These are phyloP conservation scores for Talaromyces sp. DNA, from an alignment of 2,329 filamentous ascomycete species.

Conservation along the genomic window DNA sequence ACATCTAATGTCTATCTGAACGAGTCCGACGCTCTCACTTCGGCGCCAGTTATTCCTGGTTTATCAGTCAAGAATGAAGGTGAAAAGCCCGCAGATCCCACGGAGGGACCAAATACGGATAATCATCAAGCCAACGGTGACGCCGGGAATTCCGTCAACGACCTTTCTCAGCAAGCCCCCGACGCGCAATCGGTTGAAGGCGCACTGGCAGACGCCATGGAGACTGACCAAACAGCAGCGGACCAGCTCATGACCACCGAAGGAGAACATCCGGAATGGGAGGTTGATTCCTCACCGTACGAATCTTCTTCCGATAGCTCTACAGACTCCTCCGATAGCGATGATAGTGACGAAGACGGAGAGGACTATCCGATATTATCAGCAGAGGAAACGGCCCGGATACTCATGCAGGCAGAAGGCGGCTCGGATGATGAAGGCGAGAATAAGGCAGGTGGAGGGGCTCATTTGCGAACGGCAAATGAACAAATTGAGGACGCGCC, in stretches of 20 bases:
- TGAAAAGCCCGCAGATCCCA: not conserved
- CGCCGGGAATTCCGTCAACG: not conserved
- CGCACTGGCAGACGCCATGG: slow-evolving; percentile 4
- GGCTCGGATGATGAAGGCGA: slow-evolving; percentile 75
- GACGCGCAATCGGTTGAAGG: not conserved
- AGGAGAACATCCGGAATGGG: slow-evolving; percentile 72
- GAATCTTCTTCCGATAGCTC: slow-evolving; percentile 61
- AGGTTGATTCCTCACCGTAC: slow-evolving; percentile 73
- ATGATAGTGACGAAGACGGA: slow-evolving; percentile 42
- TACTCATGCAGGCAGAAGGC: slow-evolving; percentile 79
- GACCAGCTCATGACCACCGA: slow-evolving; percentile 39
- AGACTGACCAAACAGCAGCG: slow-evolving; percentile 15
- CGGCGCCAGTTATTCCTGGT: slow-evolving; percentile 34
- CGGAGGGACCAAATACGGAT: not conserved
- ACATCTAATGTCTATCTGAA: slow-evolving; percentile 13
- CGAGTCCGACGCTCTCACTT: slow-evolving; percentile 17
- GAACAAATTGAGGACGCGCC: slow-evolving; percentile 63
- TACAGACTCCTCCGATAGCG: slow-evolving; percentile 61
- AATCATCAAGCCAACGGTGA: not conserved
- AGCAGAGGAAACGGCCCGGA: slow-evolving; percentile 76
- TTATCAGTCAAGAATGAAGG: slow-evolving; percentile 28
- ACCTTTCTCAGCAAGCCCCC: not conserved
- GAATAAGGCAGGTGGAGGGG: slow-evolving; percentile 44
- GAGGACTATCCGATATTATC: slow-evolving; percentile 69
- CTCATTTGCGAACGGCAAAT: slow-evolving; percentile 73